phyloP scores from a whole-genome alignment of 176 grass and related monocot species.

The Eleusine coracana region DNA sequence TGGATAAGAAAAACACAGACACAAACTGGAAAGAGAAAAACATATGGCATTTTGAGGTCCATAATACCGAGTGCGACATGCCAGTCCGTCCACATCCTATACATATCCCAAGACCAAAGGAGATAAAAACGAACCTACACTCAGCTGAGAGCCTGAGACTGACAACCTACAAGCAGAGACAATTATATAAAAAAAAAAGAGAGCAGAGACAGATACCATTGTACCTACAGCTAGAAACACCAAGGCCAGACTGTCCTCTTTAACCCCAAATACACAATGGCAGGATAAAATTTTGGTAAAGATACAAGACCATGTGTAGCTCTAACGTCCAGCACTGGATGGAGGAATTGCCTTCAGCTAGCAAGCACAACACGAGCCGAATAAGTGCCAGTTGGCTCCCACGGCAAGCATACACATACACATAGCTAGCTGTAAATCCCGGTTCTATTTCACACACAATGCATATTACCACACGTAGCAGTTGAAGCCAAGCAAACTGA shows the following conservation, averaged over 20 bases:
- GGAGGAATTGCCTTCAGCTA: constrained; percentile 5
- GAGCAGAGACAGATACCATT: no score
- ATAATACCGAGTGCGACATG: not conserved
- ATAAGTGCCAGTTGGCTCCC: constrained; percentile 1
- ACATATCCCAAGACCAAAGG: no score
- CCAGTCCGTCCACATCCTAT: not conserved
- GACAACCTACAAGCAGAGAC: no score
- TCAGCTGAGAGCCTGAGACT: no score
- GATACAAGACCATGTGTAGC: not conserved
- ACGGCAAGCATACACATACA: not conserved
- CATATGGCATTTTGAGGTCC: not conserved
- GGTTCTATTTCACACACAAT: constrained; percentile 15
- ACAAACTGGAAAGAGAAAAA: not conserved
- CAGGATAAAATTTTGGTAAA: constrained; percentile 11
- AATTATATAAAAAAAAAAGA: no score
- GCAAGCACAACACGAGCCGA: constrained; percentile 20
- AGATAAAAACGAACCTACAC: no score
- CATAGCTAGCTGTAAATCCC: constrained; percentile 10
- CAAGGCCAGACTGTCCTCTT: not conserved
- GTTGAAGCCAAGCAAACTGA: constrained; percentile 8
- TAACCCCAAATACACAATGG: not conserved
- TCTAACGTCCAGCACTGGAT: not conserved
- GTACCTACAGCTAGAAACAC: constrained; percentile 4
- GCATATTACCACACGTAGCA: constrained; percentile 4
- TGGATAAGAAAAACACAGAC: not conserved